Evolutionary conservation across 495 filamentous ascomycete species (phyloP).

Genomic region (Neurospora discreta): DNA sequence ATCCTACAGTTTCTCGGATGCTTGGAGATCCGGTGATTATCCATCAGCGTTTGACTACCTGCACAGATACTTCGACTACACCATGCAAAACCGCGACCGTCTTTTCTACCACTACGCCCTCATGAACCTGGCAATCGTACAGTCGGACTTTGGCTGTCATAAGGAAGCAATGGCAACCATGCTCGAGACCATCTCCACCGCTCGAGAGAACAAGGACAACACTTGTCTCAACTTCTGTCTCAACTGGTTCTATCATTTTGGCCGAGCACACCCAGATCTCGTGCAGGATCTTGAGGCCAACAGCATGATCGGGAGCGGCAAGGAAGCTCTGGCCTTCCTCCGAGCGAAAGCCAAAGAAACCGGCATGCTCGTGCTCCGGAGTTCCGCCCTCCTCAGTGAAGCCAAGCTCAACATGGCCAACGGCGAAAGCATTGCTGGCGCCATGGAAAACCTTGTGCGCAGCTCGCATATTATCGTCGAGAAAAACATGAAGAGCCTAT

Average conservation of each 20-base stretch:
- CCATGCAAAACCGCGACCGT: conserved; percentile 76
- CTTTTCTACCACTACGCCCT: conserved; percentile 91
- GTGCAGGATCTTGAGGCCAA: conserved; percentile 58
- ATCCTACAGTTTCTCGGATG: conserved; percentile 61
- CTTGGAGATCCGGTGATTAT: conserved; percentile 87
- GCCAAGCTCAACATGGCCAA: conserved; percentile 63
- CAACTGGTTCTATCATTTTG: conserved; percentile 96
- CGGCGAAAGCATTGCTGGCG: conserved; percentile 70
- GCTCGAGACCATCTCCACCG: conserved; percentile 83
- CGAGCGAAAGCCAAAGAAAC: conserved; percentile 82
- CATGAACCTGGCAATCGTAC: conserved; percentile 85
- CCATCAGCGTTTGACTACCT: conserved; percentile 80
- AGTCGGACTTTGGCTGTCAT: conserved; percentile 91
- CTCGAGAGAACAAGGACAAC: conserved; percentile 85
- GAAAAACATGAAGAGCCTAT: conserved; percentile 58
- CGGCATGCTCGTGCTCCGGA: conserved; percentile 78
- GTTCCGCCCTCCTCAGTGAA: conserved; percentile 76
- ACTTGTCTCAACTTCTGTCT: conserved; percentile 89
- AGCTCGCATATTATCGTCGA: conserved; percentile 73
- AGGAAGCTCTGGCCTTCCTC: conserved; percentile 72
- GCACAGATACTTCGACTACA: conserved; percentile 95
- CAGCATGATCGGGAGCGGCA: conserved; percentile 65
- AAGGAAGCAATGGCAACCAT: conserved; percentile 85
- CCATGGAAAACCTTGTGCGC: conserved; percentile 68
- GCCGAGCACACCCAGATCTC: conserved; percentile 68